A percentile compares a stretch with the other conserved stretches of the same genome.
phyloP scores from a whole-genome alignment of 306 rosid genomes.

The Hylodesmum podocarpum region DNA sequence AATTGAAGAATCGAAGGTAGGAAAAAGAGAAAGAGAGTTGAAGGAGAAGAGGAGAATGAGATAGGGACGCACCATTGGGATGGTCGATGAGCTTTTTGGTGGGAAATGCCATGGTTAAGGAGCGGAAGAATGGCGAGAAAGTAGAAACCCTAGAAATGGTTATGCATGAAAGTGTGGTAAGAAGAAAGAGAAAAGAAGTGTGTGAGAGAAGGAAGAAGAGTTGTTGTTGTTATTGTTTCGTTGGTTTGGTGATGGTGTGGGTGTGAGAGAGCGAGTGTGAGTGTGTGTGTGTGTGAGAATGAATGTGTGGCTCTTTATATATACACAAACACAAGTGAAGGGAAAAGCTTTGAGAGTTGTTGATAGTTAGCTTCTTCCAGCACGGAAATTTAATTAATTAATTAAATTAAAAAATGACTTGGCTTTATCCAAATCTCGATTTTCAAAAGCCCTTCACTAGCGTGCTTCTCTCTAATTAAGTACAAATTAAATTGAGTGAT shows the following conservation, averaged over 20 bases:
- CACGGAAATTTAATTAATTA: background rate
- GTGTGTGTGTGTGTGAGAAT: too few relatives aligned
- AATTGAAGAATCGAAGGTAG: constrained; percentile 4
- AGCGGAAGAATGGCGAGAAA: constrained; percentile 11
- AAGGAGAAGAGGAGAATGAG: constrained; percentile 16
- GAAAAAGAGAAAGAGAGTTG: background rate
- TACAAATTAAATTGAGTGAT: too few relatives aligned
- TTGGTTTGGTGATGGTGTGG: constrained; percentile 36
- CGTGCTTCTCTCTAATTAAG: background rate
- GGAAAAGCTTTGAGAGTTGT: constrained; percentile 47
- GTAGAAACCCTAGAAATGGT: constrained; percentile 54
- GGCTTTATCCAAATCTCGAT: constrained; percentile 23
- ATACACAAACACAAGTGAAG: constrained; percentile 19
- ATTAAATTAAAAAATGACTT: background rate
- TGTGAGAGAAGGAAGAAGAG: constrained; percentile 27
- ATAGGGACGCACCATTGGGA: constrained; percentile 61
- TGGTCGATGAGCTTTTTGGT: constrained; percentile 89
- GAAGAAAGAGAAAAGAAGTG: constrained; percentile 1
- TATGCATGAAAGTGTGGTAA: constrained; percentile 47
- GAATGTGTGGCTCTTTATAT: constrained; percentile 26
- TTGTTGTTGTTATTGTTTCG: constrained; percentile 38
- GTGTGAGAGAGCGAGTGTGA: too few relatives aligned
- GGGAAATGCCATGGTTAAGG: constrained; percentile 59
- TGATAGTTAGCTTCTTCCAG: constrained; percentile 40
- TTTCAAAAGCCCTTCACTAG: background rate